These are phyloP conservation scores for Yamagishiella unicocca DNA, from an alignment of 139 green algal genomes.

Conservation along the genomic window DNA sequence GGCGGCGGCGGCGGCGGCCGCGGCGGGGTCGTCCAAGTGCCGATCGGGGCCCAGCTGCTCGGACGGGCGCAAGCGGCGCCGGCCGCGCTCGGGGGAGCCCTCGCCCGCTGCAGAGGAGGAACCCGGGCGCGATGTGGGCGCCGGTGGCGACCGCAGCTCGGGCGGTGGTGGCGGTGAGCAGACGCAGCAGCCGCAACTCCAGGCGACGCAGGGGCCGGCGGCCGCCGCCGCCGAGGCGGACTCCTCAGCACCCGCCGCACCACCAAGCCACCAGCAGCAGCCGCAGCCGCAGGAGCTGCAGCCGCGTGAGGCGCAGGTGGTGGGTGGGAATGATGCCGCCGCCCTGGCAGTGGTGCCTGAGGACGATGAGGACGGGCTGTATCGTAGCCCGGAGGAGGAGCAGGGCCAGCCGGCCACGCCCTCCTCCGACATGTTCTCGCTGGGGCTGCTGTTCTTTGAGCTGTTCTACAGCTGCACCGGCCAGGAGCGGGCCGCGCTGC, in stretches of 20 bases:
- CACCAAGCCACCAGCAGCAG: too few species aligned
- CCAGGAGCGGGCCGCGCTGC: neutral
- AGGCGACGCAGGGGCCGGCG: neutral
- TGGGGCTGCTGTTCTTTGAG: constrained; percentile 83
- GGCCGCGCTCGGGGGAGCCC: neutral
- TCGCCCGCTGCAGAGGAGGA: neutral
- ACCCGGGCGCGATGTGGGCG: neutral
- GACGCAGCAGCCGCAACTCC: neutral
- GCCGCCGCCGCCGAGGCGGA: neutral
- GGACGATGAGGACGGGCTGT: constrained; percentile 55
- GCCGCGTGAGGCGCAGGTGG: neutral
- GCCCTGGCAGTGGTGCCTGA: neutral
- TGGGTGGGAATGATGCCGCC: neutral
- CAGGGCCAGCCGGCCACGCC: constrained; percentile 1
- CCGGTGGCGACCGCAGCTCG: neutral
- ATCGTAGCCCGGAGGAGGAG: constrained; percentile 74
- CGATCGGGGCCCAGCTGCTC: neutral
- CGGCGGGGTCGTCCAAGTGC: neutral
- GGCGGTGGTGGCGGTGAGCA: neutral
- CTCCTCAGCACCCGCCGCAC: too few species aligned
- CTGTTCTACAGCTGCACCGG: constrained; percentile 59
- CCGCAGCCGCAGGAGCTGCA: neutral
- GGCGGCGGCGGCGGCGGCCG: neutral
- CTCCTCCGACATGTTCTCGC: constrained; percentile 59
- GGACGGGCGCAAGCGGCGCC: neutral